Conservation (phyloP, 441 rosid species). For the Corymbia calophylla region DNA sequence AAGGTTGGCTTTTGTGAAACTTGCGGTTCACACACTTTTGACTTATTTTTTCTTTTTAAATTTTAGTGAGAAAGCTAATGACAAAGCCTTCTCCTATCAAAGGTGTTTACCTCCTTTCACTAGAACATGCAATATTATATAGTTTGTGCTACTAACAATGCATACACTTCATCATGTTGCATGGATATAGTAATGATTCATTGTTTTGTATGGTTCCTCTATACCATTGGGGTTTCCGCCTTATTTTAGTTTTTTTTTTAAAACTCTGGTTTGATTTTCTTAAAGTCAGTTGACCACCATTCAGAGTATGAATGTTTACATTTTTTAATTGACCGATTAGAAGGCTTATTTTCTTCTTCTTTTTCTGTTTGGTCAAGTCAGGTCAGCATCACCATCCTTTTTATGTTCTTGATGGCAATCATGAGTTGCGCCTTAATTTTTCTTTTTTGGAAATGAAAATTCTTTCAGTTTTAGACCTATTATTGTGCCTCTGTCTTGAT, state of each 20-base stretch:
- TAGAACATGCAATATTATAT: not conserved
- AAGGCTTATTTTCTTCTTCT: not conserved
- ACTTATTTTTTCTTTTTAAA: not conserved
- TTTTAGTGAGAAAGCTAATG: not conserved
- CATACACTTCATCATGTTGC: not conserved
- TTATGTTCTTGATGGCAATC: not conserved
- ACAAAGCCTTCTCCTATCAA: not conserved
- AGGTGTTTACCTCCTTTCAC: not conserved
- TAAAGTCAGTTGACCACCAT: not conserved
- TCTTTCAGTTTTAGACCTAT: not conserved
- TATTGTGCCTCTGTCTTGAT: conserved; percentile 6
- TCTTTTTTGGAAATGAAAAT: not conserved
- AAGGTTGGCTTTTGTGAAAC: not conserved
- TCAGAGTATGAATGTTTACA: not conserved
- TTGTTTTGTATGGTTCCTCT: not conserved
- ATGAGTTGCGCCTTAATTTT: not conserved
- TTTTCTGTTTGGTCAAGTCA: not conserved
- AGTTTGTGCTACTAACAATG: not conserved
- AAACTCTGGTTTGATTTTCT: not conserved
- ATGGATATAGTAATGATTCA: not conserved
- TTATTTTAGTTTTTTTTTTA: not conserved
- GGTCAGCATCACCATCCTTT: not conserved
- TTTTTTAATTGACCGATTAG: not conserved
- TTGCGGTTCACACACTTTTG: not conserved
- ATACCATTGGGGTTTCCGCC: not conserved